Base-by-base conservation (phyloP, 306 rosid genomes). In the Cucumis hystrix region DNA sequence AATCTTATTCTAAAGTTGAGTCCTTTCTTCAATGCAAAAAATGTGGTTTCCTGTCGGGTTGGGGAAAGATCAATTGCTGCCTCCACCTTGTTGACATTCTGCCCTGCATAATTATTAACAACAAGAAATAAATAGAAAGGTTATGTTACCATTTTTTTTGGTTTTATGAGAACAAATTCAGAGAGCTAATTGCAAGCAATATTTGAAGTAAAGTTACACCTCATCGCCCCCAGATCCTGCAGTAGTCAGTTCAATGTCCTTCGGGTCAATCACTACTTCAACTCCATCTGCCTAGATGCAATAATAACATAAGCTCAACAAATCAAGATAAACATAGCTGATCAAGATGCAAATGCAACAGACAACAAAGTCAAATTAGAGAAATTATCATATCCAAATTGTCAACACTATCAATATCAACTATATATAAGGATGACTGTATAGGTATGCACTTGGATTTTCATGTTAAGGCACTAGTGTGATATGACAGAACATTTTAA, bases 181-280 rank as follows among this genome's bases (percentile, higher is more conserved):
- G 45, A 56, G 8, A 74, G 14, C 51, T 37, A 12, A 35, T 3
- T 8, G 35, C 20, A 18, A 56, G 59, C 28, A 49, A 71, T 23
- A 21, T 45, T 71, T 47, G 40, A 71, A 49, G 43, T 49, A 80
- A 70, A 76, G 77, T 30, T 47, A 81, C 92, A 95, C 99, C 99
- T 89, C 99, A 97, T 63, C 99, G 75, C 99, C 99, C 78, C 99
- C 97, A 43, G 99, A 90, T 83, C 99, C 93, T 63, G 99, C 91
- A 6, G 97, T 90, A 61, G 96, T 87, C 71, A 95, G 89, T 82
- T 95, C 99, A 83, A 95, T 84, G 84, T 95, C 99, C 86, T 92
- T 95, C 51, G 99, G 97, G 83, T 95, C 97, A 58, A 95, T 90
- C 77, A 78, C 90, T 21, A 95, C 87, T 82, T 95, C 99, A 83